phyloP scores from a whole-genome alignment of 1,284 basidiomycete genomes.

The Naganishia liquefaciens region DNA sequence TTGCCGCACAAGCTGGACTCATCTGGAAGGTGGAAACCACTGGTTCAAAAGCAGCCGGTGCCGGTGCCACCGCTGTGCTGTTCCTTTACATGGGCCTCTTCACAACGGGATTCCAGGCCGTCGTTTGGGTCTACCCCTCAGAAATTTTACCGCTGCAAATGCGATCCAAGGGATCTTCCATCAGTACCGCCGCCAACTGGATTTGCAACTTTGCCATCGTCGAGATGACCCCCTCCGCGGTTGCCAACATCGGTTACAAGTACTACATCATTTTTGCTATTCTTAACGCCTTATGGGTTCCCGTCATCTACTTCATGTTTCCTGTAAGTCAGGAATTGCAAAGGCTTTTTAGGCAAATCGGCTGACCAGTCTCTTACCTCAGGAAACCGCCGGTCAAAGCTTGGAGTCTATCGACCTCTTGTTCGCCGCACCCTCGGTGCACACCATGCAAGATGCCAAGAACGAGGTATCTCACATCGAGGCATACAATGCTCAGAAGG shows the following conservation, averaged over 20 bases:
- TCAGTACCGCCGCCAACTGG: slow-evolving; percentile 47
- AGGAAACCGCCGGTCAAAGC: slow-evolving; percentile 36
- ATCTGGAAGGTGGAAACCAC: slow-evolving; percentile 39
- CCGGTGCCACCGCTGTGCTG: slow-evolving; percentile 41
- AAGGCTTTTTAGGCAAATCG: not conserved
- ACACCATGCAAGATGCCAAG: no score
- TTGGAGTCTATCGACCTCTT: slow-evolving; percentile 35
- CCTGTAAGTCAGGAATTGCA: slow-evolving; percentile 30
- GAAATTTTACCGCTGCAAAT: slow-evolving; percentile 45
- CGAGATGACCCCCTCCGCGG: slow-evolving; percentile 38
- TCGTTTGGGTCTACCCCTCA: slow-evolving; percentile 45
- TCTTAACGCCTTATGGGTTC: slow-evolving; percentile 44
- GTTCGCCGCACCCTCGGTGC: not conserved
- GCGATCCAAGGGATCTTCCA: slow-evolving; percentile 43
- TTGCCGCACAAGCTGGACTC: slow-evolving; percentile 45
- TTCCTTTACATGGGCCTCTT: slow-evolving; percentile 48
- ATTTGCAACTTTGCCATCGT: slow-evolving; percentile 43
- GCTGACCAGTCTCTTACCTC: not conserved
- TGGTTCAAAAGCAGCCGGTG: slow-evolving; percentile 37
- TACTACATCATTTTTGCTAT: slow-evolving; percentile 49
- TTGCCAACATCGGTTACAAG: slow-evolving; percentile 43
- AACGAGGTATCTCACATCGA: no score
- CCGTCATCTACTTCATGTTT: slow-evolving; percentile 45
- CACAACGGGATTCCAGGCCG: slow-evolving; percentile 48
- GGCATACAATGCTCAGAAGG: not conserved